Evolutionary conservation across 2,329 filamentous ascomycete genomes (phyloP), one percentile per base, ranked within the genome.

Genomic region (Dothistroma septosporum): DNA sequence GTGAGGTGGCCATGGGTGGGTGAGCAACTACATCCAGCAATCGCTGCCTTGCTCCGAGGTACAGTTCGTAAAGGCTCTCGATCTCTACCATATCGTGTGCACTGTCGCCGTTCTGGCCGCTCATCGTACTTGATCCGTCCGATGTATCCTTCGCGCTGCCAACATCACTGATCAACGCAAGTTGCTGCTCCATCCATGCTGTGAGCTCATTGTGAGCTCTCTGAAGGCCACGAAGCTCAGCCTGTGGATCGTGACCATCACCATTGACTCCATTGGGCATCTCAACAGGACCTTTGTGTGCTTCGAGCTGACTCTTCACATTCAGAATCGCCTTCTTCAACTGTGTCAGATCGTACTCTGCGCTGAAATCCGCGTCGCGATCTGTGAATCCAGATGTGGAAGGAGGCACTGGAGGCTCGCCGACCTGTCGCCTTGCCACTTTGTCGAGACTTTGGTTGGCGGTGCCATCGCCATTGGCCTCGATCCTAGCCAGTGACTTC

Each of bases 141-240:
- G 21, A 37, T 4, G 46, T 32, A 21, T 14, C 31, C 5, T 50
- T 32, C 11, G 48, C 48, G 28, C 32, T 32, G 19, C 71, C 70
- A 2, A 64, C 62, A 14, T 69, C 64, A 22, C 71, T 68, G 21
- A 73, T 73, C 9, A 70, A 52, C 1, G 65, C 66, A 8, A 73
- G 63, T 62, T 73, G 71, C 16, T 59, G 61, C 56, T 73, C 71
- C 66, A 73, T 73, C 71, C 71, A 73, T 14, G 58, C 58, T 2
- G 71, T 73, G 37, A 73, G 66, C 54, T 69, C 68, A n/a, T 68
- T 69, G 24, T 71, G 65, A 1, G 71, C 66, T 48, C 65, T 65
- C 59, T 73, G 70, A 14, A 73, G 55, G 1, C 67, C 70, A 28
- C 64, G 54, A 12, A 70, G 53, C 28, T 72, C 70, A 6, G 62